phyloP scores from a whole-genome alignment of 1,139 yeast species.

The Yamadazyma dushanensis region DNA sequence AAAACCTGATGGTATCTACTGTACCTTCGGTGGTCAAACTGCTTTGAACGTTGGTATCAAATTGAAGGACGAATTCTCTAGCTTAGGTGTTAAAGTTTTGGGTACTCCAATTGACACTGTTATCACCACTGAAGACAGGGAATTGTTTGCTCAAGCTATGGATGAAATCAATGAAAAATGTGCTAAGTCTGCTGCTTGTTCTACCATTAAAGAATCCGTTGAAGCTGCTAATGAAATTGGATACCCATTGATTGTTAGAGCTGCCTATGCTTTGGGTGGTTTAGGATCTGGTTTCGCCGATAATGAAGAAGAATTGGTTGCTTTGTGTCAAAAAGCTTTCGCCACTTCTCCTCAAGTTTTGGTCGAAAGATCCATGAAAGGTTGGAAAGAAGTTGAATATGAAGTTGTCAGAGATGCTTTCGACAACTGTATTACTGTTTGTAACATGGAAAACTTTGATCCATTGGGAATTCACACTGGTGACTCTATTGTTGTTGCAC shows the following conservation, averaged over 20 bases:
- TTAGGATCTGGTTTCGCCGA: slow-evolving; percentile 98
- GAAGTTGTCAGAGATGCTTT: slow-evolving; percentile 98
- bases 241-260: slow-evolving; percentile 95
- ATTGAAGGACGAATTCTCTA: slow-evolving; percentile 91
- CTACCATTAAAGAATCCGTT: slow-evolving; percentile 75
- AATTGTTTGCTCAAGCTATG: slow-evolving; percentile 91
- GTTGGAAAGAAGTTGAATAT: slow-evolving; percentile 99
- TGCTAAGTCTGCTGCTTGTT: slow-evolving; percentile 89
- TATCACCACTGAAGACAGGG: slow-evolving; percentile 97
- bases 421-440: slow-evolving; percentile 97
- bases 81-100: slow-evolving; percentile 88
- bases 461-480: slow-evolving; percentile 99
- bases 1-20: slow-evolving; percentile 95
- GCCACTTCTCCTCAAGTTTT: slow-evolving; percentile 95
- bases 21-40: slow-evolving; percentile 98
- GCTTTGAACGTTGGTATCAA: slow-evolving; percentile 94
- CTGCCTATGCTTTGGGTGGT: slow-evolving; percentile 97
- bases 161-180: slow-evolving; percentile 92
- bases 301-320: slow-evolving; percentile 79
- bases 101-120: slow-evolving; percentile 97
- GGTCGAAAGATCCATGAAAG: slow-evolving; percentile 96
- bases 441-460: slow-evolving; percentile 99
- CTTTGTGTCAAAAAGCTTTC: slow-evolving; percentile 85
- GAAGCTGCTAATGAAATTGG: slow-evolving; percentile 85
- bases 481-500: slow-evolving; percentile 98